phyloP scores from a whole-genome alignment of 352 stramenopile species.

The Globisporangium abappressorium region DNA sequence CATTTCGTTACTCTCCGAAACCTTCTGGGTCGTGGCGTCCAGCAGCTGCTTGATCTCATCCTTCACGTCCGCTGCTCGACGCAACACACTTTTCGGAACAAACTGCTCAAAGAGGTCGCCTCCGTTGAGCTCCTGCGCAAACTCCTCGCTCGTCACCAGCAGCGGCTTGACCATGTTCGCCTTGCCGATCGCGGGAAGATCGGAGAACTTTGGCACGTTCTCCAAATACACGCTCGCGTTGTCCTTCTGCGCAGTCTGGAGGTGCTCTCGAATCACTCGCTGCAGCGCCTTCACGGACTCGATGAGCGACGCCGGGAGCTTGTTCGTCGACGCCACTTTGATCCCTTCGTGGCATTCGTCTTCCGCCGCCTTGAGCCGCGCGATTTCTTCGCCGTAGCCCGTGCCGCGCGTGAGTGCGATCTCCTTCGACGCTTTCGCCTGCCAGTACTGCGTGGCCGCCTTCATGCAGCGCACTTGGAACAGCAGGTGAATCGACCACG shows the following conservation, averaged over 20 bases:
- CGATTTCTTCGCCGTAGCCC: conserved; percentile 80
- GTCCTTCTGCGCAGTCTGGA: conserved; percentile 66
- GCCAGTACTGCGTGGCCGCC: conserved; percentile 76
- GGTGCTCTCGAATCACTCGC: conserved; percentile 49
- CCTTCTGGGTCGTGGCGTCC: conserved; percentile 32
- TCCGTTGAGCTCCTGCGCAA: conserved; percentile 48
- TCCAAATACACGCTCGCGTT: conserved; percentile 83
- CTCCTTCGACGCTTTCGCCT: conserved; percentile 64
- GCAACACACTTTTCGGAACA: conserved; percentile 51
- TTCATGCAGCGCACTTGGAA: conserved; percentile 75
- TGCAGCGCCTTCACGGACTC: conserved; percentile 58
- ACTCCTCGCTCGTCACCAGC: conserved; percentile 41
- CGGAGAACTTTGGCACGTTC: conserved; percentile 56
- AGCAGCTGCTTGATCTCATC: conserved; percentile 50
- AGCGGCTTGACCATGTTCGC: conserved; percentile 68
- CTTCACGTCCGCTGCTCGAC: conserved; percentile 43
- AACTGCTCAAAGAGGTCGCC: conserved; percentile 73
- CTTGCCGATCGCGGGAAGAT: conserved; percentile 56
- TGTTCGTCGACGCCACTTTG: conserved; percentile 59
- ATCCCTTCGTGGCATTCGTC: conserved; percentile 51
- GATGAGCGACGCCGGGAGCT: conserved; percentile 50
- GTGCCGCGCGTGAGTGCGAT: conserved; percentile 42
- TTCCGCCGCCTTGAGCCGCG: conserved; percentile 51
- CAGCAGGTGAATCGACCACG: conserved; percentile 60
- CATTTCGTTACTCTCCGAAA: conserved; percentile 46